Base-by-base conservation (phyloP, 257 asterid species). In the Penstemon newberryi region DNA sequence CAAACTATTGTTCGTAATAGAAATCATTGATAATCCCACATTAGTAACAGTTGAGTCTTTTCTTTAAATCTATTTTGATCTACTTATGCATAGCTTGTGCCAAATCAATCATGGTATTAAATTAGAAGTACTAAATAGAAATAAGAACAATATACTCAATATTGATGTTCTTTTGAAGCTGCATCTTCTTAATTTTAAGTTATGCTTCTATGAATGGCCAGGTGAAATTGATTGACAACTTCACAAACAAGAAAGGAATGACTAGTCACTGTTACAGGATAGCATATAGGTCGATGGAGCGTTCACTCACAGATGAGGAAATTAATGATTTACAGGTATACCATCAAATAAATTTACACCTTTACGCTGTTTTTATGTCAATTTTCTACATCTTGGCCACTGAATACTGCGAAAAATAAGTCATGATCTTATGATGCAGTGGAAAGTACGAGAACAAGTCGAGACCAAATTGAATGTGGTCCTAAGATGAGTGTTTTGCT, bases 161-260 rank as follows among this genome's bases (percentile, higher is more conserved):
- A 12, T 46, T 46, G 7, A 46, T 46, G 10, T 49, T 11, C 4
- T 9, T 49, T 49, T 13, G 9, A 2, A 3, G 65, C 44, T 19
- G 13, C 12, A 38, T 13, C 5, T 13, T 36, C 6, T n/a, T 40
- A 13, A 11, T 41, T 4, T 15, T 8, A 54, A 25, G 6, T 54
- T 25, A 25, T 1, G 33, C 33, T 3, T 54, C 6, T 41, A 4
- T 65, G 60, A 51, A 7, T 47, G 51, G 19, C 4, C 85, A 92
- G 96, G 96, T 87, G 79, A 80, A 77, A 67, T 68, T 92, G 85
- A 89, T 87, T 5, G 98, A 87, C 74, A 78, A 85, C 77, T 92
- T 92, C 78, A 89, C 96, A 33, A 89, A 89, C 78, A 89, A 89
- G 95, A 89, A 92, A 80, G 96, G 98, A 66, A 86, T 92, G 96